Base-by-base conservation (phyloP, 2,329 filamentous ascomycete genomes). In the Mollisiaceae sp. region DNA sequence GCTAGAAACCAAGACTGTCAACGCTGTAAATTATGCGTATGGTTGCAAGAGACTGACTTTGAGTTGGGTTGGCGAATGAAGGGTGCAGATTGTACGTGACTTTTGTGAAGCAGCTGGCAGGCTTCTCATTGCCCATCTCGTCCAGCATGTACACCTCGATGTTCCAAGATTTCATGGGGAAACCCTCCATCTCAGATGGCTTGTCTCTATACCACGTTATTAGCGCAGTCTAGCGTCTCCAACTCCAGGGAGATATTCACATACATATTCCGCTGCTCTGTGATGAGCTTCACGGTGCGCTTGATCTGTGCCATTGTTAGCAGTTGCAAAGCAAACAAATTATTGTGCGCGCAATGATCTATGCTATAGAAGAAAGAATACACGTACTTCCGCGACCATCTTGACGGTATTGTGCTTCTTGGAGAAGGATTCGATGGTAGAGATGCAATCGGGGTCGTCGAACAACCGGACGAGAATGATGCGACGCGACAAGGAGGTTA, bases 61-160 rank as follows among this genome's bases (percentile, higher is more conserved):
- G 94, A 60, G 86, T 86, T 18, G 92, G 91, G 74, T 94, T 91
- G 62, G 90, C 91, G 79, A 99, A 99, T 59, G 93, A 95, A 39
- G 95, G 94, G 79, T 99, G 95, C 36, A 99, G 86, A 75, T 92
- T 91, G 82, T 97, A 99, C 63, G 90, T 90, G 50, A 91, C 94
- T 82, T 97, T 97, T 77, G 93, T 92, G 82, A 97, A 98, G 79
- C 93, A 87, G 71, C 82, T 92, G 62, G 94, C 93, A 8, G 91
- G 86, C 60, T 93, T 85, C 79, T 96, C 89, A 72, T 95, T 91
- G 72, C 93, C 94, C 69, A 92, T 88, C 73, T 96, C 91, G 71
- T 97, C 93, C 63, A 97, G 79, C 60, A 98, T 79, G 79, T 87
- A 92, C 72, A 99, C 83, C 79, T 91, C 89, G 77, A 98, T 91